Conservation (phyloP, 805 yeast species). For the Cyberlindnera xishuangbannaensis region DNA sequence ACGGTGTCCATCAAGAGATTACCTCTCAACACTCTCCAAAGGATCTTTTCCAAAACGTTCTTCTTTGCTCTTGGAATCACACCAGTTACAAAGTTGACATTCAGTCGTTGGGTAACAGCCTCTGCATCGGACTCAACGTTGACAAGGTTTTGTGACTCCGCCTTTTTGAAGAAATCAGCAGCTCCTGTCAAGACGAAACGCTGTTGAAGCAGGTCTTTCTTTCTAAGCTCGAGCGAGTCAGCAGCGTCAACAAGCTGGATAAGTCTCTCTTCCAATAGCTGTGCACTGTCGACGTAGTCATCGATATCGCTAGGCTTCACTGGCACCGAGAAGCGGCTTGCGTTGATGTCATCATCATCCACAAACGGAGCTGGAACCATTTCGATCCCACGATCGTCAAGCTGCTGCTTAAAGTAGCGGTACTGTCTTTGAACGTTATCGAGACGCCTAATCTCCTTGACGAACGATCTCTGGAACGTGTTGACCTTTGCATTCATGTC, state of each 20-base stretch:
- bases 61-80: slow-evolving; percentile 72
- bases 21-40: slow-evolving; percentile 94
- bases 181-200: slow-evolving; percentile 48
- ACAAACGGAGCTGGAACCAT: slow-evolving; percentile 24
- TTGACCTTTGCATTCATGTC: slow-evolving; percentile 81
- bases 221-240: slow-evolving; percentile 54
- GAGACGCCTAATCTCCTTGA: slow-evolving; percentile 75
- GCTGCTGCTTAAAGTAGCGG: slow-evolving; percentile 46
- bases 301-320: slow-evolving; percentile 39
- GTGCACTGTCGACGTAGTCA: slow-evolving; percentile 61
- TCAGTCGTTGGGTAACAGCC: slow-evolving; percentile 28
- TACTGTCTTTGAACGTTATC: slow-evolving; percentile 88
- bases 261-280: slow-evolving; percentile 70
- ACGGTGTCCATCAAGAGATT: slow-evolving; percentile 72
- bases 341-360: slow-evolving; percentile 24
- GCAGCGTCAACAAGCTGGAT: slow-evolving; percentile 65
- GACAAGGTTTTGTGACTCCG: slow-evolving; percentile 12
- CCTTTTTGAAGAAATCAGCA: slow-evolving; percentile 39
- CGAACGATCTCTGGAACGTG: slow-evolving; percentile 87
- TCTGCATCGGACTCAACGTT: slow-evolving; percentile 16
- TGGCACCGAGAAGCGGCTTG: slow-evolving; percentile 15
- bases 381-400: slow-evolving; percentile 42
- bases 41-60: slow-evolving; percentile 66
- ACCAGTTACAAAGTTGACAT: slow-evolving; percentile 59
- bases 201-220: slow-evolving; percentile 57